Evolutionary conservation across 2,329 filamentous ascomycete species (phyloP).

Genomic region (Fonsecaea multimorphosa): DNA sequence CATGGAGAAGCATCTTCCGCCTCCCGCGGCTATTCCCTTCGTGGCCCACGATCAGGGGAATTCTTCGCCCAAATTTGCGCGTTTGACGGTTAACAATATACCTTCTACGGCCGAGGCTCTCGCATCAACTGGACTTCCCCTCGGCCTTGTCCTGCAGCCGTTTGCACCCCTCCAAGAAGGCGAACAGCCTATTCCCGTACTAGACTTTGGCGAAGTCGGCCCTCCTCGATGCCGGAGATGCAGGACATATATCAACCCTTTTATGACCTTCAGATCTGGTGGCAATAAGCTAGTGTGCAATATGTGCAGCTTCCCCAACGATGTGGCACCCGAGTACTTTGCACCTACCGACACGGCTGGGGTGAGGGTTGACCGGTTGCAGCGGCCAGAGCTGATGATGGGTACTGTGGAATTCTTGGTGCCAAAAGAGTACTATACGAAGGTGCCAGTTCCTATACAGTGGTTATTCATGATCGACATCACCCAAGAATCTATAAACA

Average conservation of each 20-base stretch:
- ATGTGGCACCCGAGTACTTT: constrained; percentile 91
- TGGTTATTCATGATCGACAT: constrained; percentile 95
- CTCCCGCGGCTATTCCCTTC: constrained; percentile 85
- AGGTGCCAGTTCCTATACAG: constrained; percentile 83
- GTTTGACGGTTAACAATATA: constrained; percentile 92
- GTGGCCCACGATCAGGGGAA: constrained; percentile 97
- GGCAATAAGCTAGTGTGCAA: constrained; percentile 98
- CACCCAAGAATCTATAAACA: constrained; percentile 87
- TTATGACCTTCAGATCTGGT: constrained; percentile 94
- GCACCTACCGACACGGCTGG: constrained; percentile 87
- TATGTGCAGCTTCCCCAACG: constrained; percentile 96
- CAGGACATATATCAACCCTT: constrained; percentile 96
- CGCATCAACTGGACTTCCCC: constrained; percentile 77
- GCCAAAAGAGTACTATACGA: constrained; percentile 98
- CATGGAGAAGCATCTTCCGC: constrained; percentile 90
- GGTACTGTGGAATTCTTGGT: constrained; percentile 97
- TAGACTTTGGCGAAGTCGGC: constrained; percentile 91
- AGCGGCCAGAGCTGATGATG: constrained; percentile 84
- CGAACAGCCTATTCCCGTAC: constrained; percentile 83
- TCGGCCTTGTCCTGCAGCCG: constrained; percentile 88
- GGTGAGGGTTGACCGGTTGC: constrained; percentile 82
- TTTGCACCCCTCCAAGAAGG: constrained; percentile 81
- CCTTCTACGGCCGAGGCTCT: constrained; percentile 82
- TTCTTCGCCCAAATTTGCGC: constrained; percentile 89
- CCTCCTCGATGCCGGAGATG: constrained; percentile 92